These are phyloP conservation scores for Ascochyta fabae DNA, from an alignment of 2,329 filamentous ascomycete species.

Conservation along the genomic window DNA sequence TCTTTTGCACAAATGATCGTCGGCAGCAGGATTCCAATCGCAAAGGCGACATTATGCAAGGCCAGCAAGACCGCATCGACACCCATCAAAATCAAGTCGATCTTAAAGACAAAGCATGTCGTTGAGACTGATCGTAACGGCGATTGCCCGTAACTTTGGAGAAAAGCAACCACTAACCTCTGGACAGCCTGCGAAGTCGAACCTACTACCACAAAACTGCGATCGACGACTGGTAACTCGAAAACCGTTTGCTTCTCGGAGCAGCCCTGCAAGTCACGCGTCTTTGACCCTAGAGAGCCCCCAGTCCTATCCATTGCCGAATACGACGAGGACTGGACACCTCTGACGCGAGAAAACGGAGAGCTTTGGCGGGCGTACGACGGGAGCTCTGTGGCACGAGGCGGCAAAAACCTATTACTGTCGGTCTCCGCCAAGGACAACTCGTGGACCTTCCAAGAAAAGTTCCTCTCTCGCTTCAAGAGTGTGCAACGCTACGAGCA, in stretches of 20 bases:
- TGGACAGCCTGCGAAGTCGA: not conserved
- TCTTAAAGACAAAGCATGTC: not conserved
- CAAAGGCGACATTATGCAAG: not conserved
- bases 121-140: not conserved
- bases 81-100: not conserved
- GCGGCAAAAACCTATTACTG: not conserved
- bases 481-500: slow-evolving; percentile 19
- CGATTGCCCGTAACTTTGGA: not conserved
- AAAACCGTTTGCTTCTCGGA: not conserved
- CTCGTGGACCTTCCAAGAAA: not conserved
- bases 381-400: not conserved
- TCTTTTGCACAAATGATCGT: not conserved
- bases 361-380: not conserved
- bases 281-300: not conserved
- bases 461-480: slow-evolving; percentile 15
- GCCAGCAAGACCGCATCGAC: not conserved
- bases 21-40: not conserved
- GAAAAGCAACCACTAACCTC: not conserved
- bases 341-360: not conserved
- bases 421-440: not conserved
- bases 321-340: not conserved
- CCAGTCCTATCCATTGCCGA: not conserved
- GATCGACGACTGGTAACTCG: not conserved
- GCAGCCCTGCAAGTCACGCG: not conserved
- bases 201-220: not conserved